Evolutionary conservation across 768 basidiomycete genomes (phyloP).

Genomic region (Lactarius indigo): DNA sequence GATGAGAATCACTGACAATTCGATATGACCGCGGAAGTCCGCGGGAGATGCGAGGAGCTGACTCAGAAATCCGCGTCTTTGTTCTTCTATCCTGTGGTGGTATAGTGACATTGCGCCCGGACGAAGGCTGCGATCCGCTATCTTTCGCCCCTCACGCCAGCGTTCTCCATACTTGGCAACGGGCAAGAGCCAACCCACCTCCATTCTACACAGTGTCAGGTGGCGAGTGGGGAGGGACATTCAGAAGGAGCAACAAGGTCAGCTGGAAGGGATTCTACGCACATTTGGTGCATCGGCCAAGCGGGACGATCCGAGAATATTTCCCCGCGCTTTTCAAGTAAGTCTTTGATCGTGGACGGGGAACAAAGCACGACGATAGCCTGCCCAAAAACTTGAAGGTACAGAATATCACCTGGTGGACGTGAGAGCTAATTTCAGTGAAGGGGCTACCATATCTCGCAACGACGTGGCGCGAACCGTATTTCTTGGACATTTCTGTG

Average conservation of each 20-base stretch:
- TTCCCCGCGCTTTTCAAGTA: constrained; percentile 43
- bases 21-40: constrained; percentile 1
- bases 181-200: background rate
- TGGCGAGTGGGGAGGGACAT: too few relatives aligned
- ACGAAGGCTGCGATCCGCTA: constrained; percentile 10
- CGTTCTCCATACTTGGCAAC: background rate
- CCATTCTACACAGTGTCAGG: background rate
- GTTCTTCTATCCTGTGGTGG: background rate
- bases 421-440: too few relatives aligned
- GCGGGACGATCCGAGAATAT: too few relatives aligned
- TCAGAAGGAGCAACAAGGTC: background rate
- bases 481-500: constrained; percentile 3
- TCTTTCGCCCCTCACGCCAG: constrained; percentile 4
- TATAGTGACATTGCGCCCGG: background rate
- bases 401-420: background rate
- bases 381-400: constrained; percentile 40
- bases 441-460: too few relatives aligned
- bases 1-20: background rate
- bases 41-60: background rate
- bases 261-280: background rate
- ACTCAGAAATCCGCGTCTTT: background rate
- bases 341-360: constrained; percentile 40
- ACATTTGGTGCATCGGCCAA: constrained; percentile 1
- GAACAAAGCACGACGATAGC: constrained; percentile 49
- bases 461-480: background rate